Evolutionary conservation across 2,329 filamentous ascomycete genomes (phyloP).

Genomic region (Ophiostoma piceae): DNA sequence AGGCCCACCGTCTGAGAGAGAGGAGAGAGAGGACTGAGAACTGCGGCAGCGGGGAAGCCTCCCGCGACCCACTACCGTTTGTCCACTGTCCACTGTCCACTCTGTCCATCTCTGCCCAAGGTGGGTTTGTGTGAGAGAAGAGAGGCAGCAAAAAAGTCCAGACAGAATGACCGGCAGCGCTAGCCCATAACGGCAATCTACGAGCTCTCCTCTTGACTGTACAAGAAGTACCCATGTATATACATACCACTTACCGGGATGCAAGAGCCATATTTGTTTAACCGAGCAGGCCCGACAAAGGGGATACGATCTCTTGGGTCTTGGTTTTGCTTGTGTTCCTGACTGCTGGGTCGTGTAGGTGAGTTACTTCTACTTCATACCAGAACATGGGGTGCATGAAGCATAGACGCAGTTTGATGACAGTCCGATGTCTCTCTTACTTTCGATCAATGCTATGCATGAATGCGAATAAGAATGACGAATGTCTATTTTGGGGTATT

Average conservation of each 20-base stretch:
- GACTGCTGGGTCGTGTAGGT: not conserved
- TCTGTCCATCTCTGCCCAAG: not conserved
- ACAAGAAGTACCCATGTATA: not conserved
- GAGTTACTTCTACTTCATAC: not conserved
- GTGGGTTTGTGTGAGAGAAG: not conserved
- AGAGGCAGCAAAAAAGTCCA: not conserved
- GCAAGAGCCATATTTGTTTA: not conserved
- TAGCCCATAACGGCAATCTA: not conserved
- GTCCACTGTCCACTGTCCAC: not conserved
- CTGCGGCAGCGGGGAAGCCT: not conserved
- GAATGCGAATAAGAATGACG: conserved; percentile 4
- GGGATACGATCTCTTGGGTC: conserved; percentile 6
- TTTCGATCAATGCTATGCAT: not conserved
- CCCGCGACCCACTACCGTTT: conserved; percentile 1
- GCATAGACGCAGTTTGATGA: not conserved
- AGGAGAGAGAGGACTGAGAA: too few species aligned
- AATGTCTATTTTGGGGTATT: not conserved
- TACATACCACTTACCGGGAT: not conserved
- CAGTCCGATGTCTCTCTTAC: not conserved
- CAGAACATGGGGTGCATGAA: not conserved
- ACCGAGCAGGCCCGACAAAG: conserved; percentile 1
- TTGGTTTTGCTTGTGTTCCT: not conserved
- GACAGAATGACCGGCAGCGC: not conserved
- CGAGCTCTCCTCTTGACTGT: not conserved
- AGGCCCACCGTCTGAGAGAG: not conserved